These are phyloP conservation scores for Turritis glabra DNA, from an alignment of 345 rosid species.

Conservation along the genomic window DNA sequence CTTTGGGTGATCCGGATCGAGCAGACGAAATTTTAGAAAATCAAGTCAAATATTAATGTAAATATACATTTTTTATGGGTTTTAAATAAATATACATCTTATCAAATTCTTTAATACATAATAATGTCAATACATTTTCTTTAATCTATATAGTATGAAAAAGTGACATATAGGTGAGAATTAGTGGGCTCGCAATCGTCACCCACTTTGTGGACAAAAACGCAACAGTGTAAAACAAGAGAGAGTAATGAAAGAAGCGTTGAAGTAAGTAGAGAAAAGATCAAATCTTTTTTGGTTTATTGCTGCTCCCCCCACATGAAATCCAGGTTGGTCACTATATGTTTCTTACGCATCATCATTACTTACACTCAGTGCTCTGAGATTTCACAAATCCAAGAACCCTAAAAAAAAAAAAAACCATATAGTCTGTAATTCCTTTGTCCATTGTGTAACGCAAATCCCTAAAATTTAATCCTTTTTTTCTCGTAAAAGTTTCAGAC, in stretches of 20 bases:
- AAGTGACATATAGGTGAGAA: background rate
- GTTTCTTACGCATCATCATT: constrained; percentile 34
- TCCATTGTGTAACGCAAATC: constrained; percentile 22
- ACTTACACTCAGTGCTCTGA: constrained; percentile 31
- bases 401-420: constrained; percentile 1
- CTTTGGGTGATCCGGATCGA: background rate
- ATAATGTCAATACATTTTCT: background rate
- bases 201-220: constrained; percentile 9
- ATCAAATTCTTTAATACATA: background rate
- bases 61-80: no score
- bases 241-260: constrained; percentile 37
- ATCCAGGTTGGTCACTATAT: constrained; percentile 39
- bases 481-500: constrained; percentile 16
- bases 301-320: constrained; percentile 34
- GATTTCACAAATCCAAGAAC: constrained; percentile 39
- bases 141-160: background rate
- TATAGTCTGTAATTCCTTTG: constrained; percentile 25
- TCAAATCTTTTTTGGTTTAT: constrained; percentile 15
- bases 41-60: background rate
- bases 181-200: background rate
- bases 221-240: constrained; percentile 21
- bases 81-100: background rate
- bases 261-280: constrained; percentile 30
- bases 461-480: constrained; percentile 19
- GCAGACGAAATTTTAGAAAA: no score